Base-by-base conservation (phyloP, 1,284 basidiomycete genomes). In the Melanopsichium pennsylvanicum region DNA sequence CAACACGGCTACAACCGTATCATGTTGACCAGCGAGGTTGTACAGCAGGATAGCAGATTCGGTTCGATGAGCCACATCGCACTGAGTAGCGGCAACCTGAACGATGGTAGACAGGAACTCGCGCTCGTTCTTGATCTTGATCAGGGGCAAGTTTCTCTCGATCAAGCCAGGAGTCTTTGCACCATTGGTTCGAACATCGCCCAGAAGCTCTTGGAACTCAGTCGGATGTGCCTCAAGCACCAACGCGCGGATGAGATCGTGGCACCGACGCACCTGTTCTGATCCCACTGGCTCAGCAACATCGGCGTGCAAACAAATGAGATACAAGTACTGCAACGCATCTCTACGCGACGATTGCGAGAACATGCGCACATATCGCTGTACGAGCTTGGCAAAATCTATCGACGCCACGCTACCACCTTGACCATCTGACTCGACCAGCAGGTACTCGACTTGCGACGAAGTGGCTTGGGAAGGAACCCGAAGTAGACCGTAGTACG, bases 281-380 rank as follows among this genome's bases (percentile, higher is more conserved):
- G 87, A 87, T 13, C 92, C 92, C 1, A 90, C 84, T 3, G 81
- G 81, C 19, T 68, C 67, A 2, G 84, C 82, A 1, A 81, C 88
- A 77, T 97, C 93, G 9, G 89, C 85, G 45, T 76, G 71, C 12
- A 99, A 86, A 57, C 89, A 88, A 12, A 97, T 86, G 59, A 92
- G 90, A 80, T 94, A 95, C 32, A 97, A 90, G 76, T 99, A 98
- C 82, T 97, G 93, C 49, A 99, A 83, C 0, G 94, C 96, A 68
- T 94, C 91, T 74, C 91, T 89, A 0, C 93, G 89, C 74, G 96
- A 94, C 84, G 92, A 87, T 81, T 90, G 90, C 38, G 91, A 89
- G 81, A 97, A 96, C 51, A 89, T 90, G 29, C 92, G 88, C 41
- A 96, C 88, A 81, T 98, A 97, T 15, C 93, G 89, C 87, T 93